A percentile compares a stretch with the other conserved stretches of the same genome.
These are phyloP conservation scores for Pachysandra terminalis DNA, from an alignment of 164 flowering plant genomes.

Conservation along the genomic window DNA sequence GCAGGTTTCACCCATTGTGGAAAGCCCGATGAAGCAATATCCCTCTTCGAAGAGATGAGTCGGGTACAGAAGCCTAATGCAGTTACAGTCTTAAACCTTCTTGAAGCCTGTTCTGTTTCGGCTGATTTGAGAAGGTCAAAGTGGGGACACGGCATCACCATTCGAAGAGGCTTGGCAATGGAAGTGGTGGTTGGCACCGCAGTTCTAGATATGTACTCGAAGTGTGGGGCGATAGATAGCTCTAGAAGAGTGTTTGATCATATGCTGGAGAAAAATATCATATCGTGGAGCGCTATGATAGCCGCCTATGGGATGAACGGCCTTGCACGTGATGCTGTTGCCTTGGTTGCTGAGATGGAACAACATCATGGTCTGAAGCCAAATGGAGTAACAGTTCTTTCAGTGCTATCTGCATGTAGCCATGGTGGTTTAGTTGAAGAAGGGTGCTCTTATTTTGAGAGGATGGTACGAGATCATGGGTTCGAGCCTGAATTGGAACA, in stretches of 20 bases:
- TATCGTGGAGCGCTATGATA: slow-evolving; percentile 81
- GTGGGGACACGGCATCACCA: slow-evolving; percentile 71
- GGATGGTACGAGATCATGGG: slow-evolving; percentile 39
- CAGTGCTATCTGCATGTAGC: slow-evolving; percentile 76
- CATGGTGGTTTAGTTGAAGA: slow-evolving; percentile 77
- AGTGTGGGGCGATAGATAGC: slow-evolving; percentile 62
- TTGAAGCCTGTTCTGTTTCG: slow-evolving; percentile 65
- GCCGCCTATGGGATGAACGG: slow-evolving; percentile 75
- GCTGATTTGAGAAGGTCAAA: slow-evolving; percentile 50
- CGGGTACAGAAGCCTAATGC: slow-evolving; percentile 36
- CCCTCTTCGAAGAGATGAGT: slow-evolving; percentile 54
- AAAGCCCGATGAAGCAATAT: slow-evolving; percentile 62
- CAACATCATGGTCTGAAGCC: slow-evolving; percentile 45
- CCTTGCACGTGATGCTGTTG: slow-evolving; percentile 46
- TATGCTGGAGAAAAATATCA: slow-evolving; percentile 44
- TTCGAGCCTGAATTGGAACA: slow-evolving; percentile 50
- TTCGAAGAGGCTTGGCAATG: slow-evolving; percentile 44
- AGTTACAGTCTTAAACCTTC: slow-evolving; percentile 52
- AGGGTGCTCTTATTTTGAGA: slow-evolving; percentile 49
- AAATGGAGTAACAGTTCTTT: slow-evolving; percentile 57
- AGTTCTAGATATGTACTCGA: slow-evolving; percentile 67
- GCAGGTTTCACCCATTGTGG: slow-evolving; percentile 62
- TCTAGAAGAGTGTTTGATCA: slow-evolving; percentile 61
- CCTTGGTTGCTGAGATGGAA: slow-evolving; percentile 51
- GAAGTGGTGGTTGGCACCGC: slow-evolving; percentile 74